phyloP scores from a whole-genome alignment of 2,329 filamentous ascomycete species.

The Colletotrichum ledebouriae region DNA sequence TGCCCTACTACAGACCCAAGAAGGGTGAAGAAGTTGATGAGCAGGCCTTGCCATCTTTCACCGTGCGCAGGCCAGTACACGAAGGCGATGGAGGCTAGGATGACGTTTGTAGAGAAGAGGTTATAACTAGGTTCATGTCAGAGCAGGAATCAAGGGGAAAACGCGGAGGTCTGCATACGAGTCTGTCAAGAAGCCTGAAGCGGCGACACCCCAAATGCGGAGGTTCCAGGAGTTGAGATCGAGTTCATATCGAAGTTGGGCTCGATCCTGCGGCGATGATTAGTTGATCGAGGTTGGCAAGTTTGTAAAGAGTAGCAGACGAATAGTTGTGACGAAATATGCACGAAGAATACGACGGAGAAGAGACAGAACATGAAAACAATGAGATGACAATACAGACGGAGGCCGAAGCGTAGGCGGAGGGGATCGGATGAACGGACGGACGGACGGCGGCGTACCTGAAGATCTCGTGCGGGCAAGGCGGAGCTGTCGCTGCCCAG shows the following conservation, averaged over 20 bases:
- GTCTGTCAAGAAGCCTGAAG: slow-evolving; percentile 67
- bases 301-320: too few species aligned
- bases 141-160: neutral
- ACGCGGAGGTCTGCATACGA: slow-evolving; percentile 55
- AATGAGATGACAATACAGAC: neutral
- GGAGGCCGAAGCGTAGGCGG: slow-evolving; percentile 2
- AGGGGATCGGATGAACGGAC: neutral
- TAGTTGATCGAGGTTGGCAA: neutral
- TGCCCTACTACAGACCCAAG: slow-evolving; percentile 66
- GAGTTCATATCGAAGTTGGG: slow-evolving; percentile 65
- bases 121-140: slow-evolving; percentile 58
- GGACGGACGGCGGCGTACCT: slow-evolving; percentile 52
- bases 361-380: slow-evolving; percentile 11
- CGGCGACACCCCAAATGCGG: slow-evolving; percentile 67
- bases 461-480: slow-evolving; percentile 62
- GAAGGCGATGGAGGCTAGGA: slow-evolving; percentile 65
- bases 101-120: slow-evolving; percentile 68
- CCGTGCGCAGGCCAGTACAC: slow-evolving; percentile 64
- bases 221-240: slow-evolving; percentile 68
- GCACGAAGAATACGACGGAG: slow-evolving; percentile 2
- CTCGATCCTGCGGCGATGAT: slow-evolving; percentile 58
- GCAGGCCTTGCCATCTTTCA: slow-evolving; percentile 58
- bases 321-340: too few species aligned
- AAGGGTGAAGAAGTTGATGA: slow-evolving; percentile 67
- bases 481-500: slow-evolving; percentile 65